A percentile compares a stretch with the other conserved stretches of the same genome.
These are phyloP conservation scores for Emiliania huxleyi DNA, from an alignment of 78 protist species.

Conservation along the genomic window DNA sequence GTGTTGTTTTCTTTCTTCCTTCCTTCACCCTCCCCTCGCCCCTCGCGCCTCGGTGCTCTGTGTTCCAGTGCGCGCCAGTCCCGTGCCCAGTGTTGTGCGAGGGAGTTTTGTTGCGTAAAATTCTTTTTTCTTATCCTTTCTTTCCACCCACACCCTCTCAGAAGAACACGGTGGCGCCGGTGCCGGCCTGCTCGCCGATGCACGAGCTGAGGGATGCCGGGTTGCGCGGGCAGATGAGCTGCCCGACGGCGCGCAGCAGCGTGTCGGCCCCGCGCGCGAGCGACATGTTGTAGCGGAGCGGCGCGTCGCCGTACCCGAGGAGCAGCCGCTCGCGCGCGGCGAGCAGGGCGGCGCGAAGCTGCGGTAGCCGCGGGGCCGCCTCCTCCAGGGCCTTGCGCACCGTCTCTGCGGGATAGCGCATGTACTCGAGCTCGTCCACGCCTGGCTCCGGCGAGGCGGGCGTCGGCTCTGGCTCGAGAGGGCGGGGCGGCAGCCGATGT, in stretches of 20 bases:
- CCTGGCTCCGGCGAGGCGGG: no score
- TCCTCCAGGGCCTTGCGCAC: background rate
- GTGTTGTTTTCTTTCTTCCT: no score
- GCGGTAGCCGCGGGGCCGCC: background rate
- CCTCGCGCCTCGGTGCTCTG: no score
- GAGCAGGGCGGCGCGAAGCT: background rate
- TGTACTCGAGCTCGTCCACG: background rate
- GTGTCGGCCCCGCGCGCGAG: background rate
- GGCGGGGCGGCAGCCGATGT: no score
- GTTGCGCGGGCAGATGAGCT: background rate
- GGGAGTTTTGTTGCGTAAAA: no score
- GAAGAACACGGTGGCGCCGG: background rate
- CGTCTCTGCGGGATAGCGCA: background rate
- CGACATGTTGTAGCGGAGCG: background rate
- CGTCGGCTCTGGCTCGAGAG: no score
- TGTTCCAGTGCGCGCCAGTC: no score
- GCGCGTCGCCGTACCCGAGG: background rate
- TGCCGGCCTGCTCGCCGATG: background rate
- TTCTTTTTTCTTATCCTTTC: no score
- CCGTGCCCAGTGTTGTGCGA: no score
- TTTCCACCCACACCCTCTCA: no score
- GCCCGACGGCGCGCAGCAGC: background rate
- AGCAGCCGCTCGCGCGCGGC: background rate
- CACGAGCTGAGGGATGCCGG: background rate
- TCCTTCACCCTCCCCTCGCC: no score